These are phyloP conservation scores for Xerocomus potaroensis DNA, from an alignment of 768 basidiomycete genomes.

Conservation along the genomic window DNA sequence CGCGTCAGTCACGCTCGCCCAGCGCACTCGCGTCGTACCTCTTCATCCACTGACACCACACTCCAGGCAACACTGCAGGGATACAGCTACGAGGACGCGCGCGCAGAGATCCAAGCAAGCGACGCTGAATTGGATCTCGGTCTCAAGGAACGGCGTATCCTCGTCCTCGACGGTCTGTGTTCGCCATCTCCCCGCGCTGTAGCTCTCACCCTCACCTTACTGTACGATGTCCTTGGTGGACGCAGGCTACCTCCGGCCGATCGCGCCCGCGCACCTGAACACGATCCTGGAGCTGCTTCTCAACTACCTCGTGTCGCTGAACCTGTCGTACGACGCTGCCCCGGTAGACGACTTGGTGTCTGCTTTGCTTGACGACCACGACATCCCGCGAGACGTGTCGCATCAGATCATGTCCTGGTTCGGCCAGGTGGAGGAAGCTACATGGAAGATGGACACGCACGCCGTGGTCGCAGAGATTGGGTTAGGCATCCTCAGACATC, in stretches of 20 bases:
- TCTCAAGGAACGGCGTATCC: conserved; percentile 63
- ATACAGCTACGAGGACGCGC: conserved; percentile 52
- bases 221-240: no score
- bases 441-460: conserved; percentile 64
- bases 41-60: neutral
- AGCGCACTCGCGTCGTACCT: no score
- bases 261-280: conserved; percentile 61
- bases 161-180: conserved; percentile 60
- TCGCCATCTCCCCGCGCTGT: neutral
- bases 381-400: conserved; percentile 56
- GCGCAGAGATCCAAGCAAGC: conserved; percentile 72
- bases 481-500: conserved; percentile 59
- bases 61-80: conserved; percentile 41
- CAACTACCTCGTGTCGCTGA: conserved; percentile 63
- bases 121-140: conserved; percentile 66
- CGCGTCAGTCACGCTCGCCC: conserved; percentile 20
- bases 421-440: conserved; percentile 50
- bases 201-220: no score
- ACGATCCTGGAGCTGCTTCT: conserved; percentile 73
- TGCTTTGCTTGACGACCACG: conserved; percentile 68
- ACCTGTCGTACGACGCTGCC: conserved; percentile 47
- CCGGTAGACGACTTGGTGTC: conserved; percentile 56
- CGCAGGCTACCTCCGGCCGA: conserved; percentile 68
- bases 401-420: conserved; percentile 82
- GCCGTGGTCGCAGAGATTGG: conserved; percentile 73